phyloP scores from a whole-genome alignment of 2,329 filamentous ascomycete species.

The Hypomyces rosellus region DNA sequence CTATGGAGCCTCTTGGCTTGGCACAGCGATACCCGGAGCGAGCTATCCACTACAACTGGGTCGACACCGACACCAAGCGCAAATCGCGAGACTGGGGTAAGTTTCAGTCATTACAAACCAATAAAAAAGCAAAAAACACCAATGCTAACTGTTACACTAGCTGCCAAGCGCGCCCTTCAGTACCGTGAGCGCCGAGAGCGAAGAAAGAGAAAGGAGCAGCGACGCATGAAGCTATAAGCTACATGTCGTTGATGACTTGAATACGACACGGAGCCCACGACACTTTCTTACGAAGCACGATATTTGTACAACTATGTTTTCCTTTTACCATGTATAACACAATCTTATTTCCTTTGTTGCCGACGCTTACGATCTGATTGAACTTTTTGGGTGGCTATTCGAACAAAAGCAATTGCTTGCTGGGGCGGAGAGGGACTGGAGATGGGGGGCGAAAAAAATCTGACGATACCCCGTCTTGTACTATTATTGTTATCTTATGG shows the following conservation, averaged over 20 bases:
- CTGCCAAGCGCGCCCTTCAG: slow-evolving; percentile 29
- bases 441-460: not conserved
- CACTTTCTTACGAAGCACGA: slow-evolving; percentile 3
- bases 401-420: not conserved
- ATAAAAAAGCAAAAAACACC: not conserved
- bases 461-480: not conserved
- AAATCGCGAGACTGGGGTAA: slow-evolving; percentile 35
- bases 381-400: not conserved
- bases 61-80: slow-evolving; percentile 32
- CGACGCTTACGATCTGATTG: not conserved
- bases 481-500: not conserved
- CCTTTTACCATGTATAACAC: not conserved
- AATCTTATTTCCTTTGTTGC: not conserved
- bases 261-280: not conserved
- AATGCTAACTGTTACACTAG: slow-evolving; percentile 18
- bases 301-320: not conserved
- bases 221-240: slow-evolving; percentile 29
- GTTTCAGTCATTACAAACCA: slow-evolving; percentile 15
- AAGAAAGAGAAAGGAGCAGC: slow-evolving; percentile 32
- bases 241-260: not conserved
- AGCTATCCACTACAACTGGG: slow-evolving; percentile 40
- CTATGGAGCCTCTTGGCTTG: slow-evolving; percentile 31
- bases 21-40: slow-evolving; percentile 42
- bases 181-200: slow-evolving; percentile 32
- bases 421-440: not conserved